Evolutionary conservation across 768 basidiomycete genomes (phyloP), one percentile per base, ranked within the genome.

Genomic region (Auricularia sp.): DNA sequence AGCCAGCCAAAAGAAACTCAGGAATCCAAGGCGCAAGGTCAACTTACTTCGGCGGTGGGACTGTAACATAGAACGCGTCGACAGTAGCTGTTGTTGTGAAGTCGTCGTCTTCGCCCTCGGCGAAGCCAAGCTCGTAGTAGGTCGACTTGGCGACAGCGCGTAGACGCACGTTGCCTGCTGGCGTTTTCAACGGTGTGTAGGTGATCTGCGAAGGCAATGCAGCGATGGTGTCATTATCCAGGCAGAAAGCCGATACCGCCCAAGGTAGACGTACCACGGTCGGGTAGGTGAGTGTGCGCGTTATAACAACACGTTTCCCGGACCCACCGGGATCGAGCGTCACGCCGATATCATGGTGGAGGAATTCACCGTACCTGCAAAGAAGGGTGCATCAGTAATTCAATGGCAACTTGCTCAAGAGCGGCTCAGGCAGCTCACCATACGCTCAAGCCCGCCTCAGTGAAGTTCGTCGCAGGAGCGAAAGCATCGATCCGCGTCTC

Each of bases 401-500:
- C 21, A 29, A 29, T 29, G 10, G 29, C 56, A 23, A 59, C 34
- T 6, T 23, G 8, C 29, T n/a, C 33, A 59, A 14, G 10, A 21
- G 29, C 10, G 8, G 23, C 10, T 23, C 68, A 66, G 64, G 77
- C 77, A 11, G 75, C 73, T 42, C 77, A 77, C 47, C 75, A 77
- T 3, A 76, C 69, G 16, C 69, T 76, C 21, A 75, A 67, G 0
- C 78, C 78, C 6, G 77, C 77, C 67, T 79, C 78, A 3, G 74
- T 74, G 21, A 75, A 67, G 54, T 73, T 74, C 18, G 65, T 71
- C 23, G 36, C 65, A 1, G 76, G 73, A 2, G 61, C 43, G 62
- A 79, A 79, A 12, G 29, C 56, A 11, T 75, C 70, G 1, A 79
- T 61, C 23, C 70, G 64, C 18, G 74, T 75, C 65, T 78, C 77